Evolutionary conservation across 805 yeast species (phyloP).

Genomic region (Candida fluviatilis): DNA sequence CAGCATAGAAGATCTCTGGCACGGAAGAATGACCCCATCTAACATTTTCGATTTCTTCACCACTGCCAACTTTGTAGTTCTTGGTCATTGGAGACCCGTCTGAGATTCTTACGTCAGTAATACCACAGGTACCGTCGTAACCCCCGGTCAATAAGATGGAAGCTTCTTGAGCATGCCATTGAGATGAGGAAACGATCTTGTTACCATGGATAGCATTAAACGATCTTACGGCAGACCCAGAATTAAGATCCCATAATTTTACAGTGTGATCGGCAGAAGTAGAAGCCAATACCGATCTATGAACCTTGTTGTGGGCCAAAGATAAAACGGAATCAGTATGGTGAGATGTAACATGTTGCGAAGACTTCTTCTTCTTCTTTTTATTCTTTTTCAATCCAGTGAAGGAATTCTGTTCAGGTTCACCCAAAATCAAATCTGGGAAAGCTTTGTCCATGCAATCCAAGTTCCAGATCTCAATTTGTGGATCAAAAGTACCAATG

Average conservation of each 20-base stretch:
- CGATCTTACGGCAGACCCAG: conserved; percentile 74
- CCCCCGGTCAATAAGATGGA: conserved; percentile 84
- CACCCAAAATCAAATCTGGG: conserved; percentile 92
- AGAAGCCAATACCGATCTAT: conserved; percentile 83
- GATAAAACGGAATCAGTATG: conserved; percentile 95
- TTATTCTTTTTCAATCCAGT: conserved; percentile 40
- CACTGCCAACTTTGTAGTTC: conserved; percentile 55
- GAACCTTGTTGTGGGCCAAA: conserved; percentile 73
- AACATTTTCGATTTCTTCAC: conserved; percentile 83
- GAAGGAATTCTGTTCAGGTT: conserved; percentile 46
- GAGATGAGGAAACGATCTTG: conserved; percentile 78
- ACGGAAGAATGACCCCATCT: conserved; percentile 58
- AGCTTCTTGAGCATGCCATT: conserved; percentile 73
- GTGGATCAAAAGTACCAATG: conserved; percentile 95
- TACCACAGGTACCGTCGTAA: conserved; percentile 77
- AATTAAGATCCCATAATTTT: conserved; percentile 88
- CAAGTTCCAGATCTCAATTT: conserved; percentile 94
- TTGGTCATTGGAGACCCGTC: conserved; percentile 58
- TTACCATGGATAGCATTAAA: conserved; percentile 66
- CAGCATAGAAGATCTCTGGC: conserved; percentile 64
- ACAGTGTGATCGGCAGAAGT: conserved; percentile 95
- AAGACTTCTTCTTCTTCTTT: conserved; percentile 47
- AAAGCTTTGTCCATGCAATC: conserved; percentile 90
- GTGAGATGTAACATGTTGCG: conserved; percentile 59
- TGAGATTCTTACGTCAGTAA: conserved; percentile 80